phyloP scores from a whole-genome alignment of 768 basidiomycete species.

The Boletus eberwhitei region DNA sequence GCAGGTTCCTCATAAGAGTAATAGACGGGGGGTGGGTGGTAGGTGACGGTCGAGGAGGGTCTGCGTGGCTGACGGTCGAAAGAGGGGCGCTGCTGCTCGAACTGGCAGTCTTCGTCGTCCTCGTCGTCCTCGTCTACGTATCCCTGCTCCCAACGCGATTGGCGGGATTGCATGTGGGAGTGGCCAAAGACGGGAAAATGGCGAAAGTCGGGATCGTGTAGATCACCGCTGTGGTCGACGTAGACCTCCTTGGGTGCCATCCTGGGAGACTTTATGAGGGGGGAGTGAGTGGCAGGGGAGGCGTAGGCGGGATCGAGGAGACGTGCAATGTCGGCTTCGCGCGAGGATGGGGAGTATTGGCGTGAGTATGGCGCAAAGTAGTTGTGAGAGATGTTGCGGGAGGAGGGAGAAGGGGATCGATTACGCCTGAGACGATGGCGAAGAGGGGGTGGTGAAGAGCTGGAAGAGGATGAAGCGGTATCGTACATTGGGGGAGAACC shows the following conservation, averaged over 20 bases:
- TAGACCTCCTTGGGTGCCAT: slow-evolving; percentile 38
- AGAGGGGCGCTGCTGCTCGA: slow-evolving; percentile 13
- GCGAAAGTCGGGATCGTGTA: slow-evolving; percentile 67
- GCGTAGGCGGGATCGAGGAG: slow-evolving; percentile 65
- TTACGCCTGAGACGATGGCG: slow-evolving; percentile 25
- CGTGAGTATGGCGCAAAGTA: slow-evolving; percentile 11
- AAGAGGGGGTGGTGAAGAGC: slow-evolving; percentile 11
- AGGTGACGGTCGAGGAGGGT: slow-evolving; percentile 24
- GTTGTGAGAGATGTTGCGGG: not conserved
- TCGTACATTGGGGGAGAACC: slow-evolving; percentile 18
- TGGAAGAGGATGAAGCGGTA: slow-evolving; percentile 18
- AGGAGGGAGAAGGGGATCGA: slow-evolving; percentile 28
- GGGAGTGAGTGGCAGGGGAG: slow-evolving; percentile 28
- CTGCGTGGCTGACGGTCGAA: slow-evolving; percentile 22
- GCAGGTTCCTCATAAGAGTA: slow-evolving; percentile 30
- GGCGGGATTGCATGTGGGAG: slow-evolving; percentile 18
- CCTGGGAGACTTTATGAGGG: slow-evolving; percentile 16
- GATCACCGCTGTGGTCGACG: slow-evolving; percentile 58
- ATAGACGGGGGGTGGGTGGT: slow-evolving; percentile 20
- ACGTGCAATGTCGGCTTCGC: slow-evolving; percentile 54
- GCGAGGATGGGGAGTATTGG: slow-evolving; percentile 36
- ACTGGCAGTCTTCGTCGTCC: slow-evolving; percentile 29
- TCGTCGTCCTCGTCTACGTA: slow-evolving; percentile 27
- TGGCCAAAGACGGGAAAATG: slow-evolving; percentile 48
- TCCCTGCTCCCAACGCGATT: slow-evolving; percentile 36